Evolutionary conservation across 148 eudicot genomes (phyloP).

Genomic region (Cornus suecica): DNA sequence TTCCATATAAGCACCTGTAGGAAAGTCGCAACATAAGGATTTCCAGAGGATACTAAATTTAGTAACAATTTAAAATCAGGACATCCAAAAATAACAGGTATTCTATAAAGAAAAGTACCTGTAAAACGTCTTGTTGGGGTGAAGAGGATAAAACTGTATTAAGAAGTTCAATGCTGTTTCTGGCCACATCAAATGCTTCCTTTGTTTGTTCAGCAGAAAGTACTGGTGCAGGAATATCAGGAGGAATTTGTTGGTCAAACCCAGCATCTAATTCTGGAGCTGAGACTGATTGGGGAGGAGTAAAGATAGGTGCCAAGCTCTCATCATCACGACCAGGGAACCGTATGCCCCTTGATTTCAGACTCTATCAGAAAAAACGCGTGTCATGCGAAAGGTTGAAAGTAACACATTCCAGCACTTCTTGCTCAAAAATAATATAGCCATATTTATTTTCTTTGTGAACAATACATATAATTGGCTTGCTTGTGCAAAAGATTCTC

Average conservation of each 20-base stretch:
- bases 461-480: background rate
- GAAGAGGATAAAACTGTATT: constrained; percentile 89
- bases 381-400: background rate
- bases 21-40: too few relatives aligned
- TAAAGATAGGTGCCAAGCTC: constrained; percentile 87
- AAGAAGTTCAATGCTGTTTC: constrained; percentile 88
- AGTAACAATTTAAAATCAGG: background rate
- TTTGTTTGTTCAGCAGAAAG: constrained; percentile 81
- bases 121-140: constrained; percentile 83
- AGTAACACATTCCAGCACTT: constrained; percentile 1
- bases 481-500: background rate
- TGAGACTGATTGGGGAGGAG: constrained; percentile 74
- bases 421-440: background rate
- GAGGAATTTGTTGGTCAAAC: constrained; percentile 40
- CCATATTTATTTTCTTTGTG: background rate
- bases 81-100: background rate
- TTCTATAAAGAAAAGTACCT: constrained; percentile 48
- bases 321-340: constrained; percentile 97
- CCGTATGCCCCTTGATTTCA: constrained; percentile 87
- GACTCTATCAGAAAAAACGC: constrained; percentile 42
- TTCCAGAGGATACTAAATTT: background rate
- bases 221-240: constrained; percentile 54
- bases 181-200: constrained; percentile 96
- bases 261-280: constrained; percentile 56
- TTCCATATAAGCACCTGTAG: too few relatives aligned